Conservation (phyloP, 2,329 filamentous ascomycete species). For the Penicillium sp. region DNA sequence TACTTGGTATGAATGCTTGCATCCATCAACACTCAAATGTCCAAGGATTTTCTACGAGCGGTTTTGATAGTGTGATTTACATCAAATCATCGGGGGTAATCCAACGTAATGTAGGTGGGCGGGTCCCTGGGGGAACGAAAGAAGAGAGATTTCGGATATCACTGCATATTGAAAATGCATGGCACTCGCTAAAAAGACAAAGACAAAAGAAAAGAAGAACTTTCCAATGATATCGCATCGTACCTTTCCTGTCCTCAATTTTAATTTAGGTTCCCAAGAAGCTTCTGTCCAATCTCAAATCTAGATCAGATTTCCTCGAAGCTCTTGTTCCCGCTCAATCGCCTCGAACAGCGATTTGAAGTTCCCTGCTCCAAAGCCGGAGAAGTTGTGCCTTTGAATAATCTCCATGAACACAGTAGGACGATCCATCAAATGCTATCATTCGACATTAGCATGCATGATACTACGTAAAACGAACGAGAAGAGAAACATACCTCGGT, state of each 20-base stretch:
- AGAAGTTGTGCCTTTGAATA: constrained; percentile 87
- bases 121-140: too few relatives aligned
- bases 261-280: not conserved
- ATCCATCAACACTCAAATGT: too few relatives aligned
- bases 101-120: too few relatives aligned
- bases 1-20: too few relatives aligned
- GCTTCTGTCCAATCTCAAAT: not conserved
- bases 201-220: not conserved
- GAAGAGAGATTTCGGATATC: too few relatives aligned
- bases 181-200: not conserved
- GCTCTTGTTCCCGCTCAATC: constrained; percentile 87
- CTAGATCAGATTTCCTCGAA: constrained; percentile 71
- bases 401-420: constrained; percentile 97
- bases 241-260: not conserved
- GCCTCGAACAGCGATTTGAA: constrained; percentile 96
- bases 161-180: not conserved
- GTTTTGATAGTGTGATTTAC: too few relatives aligned
- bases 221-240: not conserved
- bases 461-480: not conserved
- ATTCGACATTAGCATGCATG: not conserved
- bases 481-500: constrained; percentile 55
- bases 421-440: constrained; percentile 79
- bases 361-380: constrained; percentile 91
- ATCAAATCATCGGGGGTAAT: too few relatives aligned
- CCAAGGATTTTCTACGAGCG: too few relatives aligned